Base-by-base conservation (phyloP, 2,329 filamentous ascomycete species). In the Claviceps pusilla region DNA sequence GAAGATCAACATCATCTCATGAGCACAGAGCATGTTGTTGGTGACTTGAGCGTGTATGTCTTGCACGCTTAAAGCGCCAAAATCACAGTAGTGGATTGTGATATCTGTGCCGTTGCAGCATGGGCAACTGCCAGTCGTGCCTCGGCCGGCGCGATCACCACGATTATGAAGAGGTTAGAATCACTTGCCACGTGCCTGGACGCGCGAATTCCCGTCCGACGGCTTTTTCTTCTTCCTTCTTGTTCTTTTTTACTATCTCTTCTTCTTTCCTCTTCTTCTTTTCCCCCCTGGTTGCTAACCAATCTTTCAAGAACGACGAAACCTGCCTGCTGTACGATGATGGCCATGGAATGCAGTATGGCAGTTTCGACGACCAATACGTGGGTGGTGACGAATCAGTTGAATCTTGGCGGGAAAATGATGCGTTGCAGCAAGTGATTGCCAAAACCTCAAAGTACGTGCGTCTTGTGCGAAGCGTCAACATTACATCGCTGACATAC, bases 81-180 rank as follows among this genome's bases (percentile, higher is more conserved):
- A 24, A 24, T 1, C 2, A 24, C 24, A 24, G 24, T 24, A 24
- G 24, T 24, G 24, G 24, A 24, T 24, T 24, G 24, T 51, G 28
- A 48, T 7, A 3, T 19, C 24, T 35, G 29, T 14, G 24, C 57
- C 53, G 11, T 43, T 11, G 48, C 54, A 67, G 51, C 57, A 83
- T 83, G 80, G 80, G 80, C 56, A 73, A 73, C 65, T 83, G 80
- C 66, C 72, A 76, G 57, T 83, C 80, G 54, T 84, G 80, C 63
- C 68, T 84, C 48, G 78, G 80, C 58, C 66, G 70, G 58, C 72
- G 73, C 54, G 70, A 72, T 52, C 71, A 69, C 59, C 76, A 79
- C 58, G 66, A 69, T 37, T 75, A 75, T 56, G 78, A 81, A 39
- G 79, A 82, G 47, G 47, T 48, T 3, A 69, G 78, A 46, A 14